Conservation (phyloP, 768 basidiomycete genomes). For the Boletus reticulatus region DNA sequence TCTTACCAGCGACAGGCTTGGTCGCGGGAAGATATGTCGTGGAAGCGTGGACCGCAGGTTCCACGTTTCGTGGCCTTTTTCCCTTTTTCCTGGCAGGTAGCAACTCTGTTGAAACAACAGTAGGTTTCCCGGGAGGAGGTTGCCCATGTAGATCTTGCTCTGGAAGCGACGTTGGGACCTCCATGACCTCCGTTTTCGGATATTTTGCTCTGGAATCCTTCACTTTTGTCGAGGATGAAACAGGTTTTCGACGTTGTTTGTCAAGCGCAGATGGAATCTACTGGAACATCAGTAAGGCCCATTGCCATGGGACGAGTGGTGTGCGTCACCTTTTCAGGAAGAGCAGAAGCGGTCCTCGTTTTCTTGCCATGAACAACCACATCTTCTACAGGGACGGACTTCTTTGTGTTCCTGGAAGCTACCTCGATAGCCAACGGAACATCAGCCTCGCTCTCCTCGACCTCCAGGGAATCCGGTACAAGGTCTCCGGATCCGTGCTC, state of each 20-base stretch:
- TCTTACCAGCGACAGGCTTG: constrained; percentile 14
- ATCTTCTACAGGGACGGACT: not conserved
- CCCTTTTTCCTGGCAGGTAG: constrained; percentile 8
- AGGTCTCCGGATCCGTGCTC: constrained; percentile 25
- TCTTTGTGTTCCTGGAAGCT: constrained; percentile 19
- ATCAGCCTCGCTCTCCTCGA: constrained; percentile 35
- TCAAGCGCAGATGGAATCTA: constrained; percentile 3
- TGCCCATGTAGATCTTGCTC: constrained; percentile 42
- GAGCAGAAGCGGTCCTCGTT: constrained; percentile 1
- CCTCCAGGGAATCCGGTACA: constrained; percentile 28
- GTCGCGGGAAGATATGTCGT: constrained; percentile 1
- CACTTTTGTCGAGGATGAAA: constrained; percentile 6
- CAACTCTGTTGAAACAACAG: not conserved
- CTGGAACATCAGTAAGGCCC: not conserved
- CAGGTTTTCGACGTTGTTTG: constrained; percentile 9
- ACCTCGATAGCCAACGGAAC: constrained; percentile 40
- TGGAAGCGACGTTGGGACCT: constrained; percentile 61
- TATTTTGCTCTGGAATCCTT: constrained; percentile 10
- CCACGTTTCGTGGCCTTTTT: not conserved
- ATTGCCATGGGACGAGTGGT: not conserved
- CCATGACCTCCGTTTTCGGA: constrained; percentile 28
- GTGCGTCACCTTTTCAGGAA: constrained; percentile 17
- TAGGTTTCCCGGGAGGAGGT: constrained; percentile 7
- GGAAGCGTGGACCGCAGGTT: not conserved
- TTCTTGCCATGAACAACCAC: constrained; percentile 2